Percentiles rank a stretch among this genome's conserved stretches.
Evolutionary conservation across 306 rosid species (phyloP).

Genomic region (Cucurbita ficifolia): DNA sequence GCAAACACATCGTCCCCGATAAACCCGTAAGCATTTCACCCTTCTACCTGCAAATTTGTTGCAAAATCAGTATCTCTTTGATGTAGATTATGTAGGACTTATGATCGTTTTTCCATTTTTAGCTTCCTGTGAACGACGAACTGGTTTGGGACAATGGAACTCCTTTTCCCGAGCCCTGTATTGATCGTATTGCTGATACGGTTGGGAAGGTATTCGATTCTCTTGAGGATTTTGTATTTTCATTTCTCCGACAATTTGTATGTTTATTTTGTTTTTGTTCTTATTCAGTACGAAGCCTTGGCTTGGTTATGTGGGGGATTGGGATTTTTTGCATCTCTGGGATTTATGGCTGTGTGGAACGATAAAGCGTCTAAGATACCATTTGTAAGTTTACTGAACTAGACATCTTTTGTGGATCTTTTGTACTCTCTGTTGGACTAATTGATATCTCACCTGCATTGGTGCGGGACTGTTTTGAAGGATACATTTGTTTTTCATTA

Average conservation of each 20-base stretch:
- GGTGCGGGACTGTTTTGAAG: not conserved
- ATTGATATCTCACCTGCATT: not conserved
- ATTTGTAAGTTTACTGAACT: conserved; percentile 35
- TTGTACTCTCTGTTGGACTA: not conserved
- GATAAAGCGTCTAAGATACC: conserved; percentile 85
- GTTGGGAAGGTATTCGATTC: conserved; percentile 51
- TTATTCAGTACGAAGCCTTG: conserved; percentile 72
- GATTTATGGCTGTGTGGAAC: conserved; percentile 73
- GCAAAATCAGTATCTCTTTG: not conserved
- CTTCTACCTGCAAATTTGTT: not conserved
- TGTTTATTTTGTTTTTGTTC: not conserved
- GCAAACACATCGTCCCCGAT: conserved; percentile 75
- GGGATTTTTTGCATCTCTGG: conserved; percentile 55
- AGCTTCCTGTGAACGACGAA: conserved; percentile 69
- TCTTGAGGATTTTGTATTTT: not conserved
- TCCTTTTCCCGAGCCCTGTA: conserved; percentile 82
- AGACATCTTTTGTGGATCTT: not conserved
- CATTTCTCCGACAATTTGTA: not conserved
- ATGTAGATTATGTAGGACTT: not conserved
- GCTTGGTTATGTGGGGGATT: conserved; percentile 93
- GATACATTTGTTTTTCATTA: no score
- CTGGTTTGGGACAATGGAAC: conserved; percentile 94
- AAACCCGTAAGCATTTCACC: conserved; percentile 38
- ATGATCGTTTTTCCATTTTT: conserved; percentile 11
- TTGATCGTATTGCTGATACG: conserved; percentile 92